Conservation (phyloP, 176 grass and related monocot species). For the Bolboschoenus planiculmis region DNA sequence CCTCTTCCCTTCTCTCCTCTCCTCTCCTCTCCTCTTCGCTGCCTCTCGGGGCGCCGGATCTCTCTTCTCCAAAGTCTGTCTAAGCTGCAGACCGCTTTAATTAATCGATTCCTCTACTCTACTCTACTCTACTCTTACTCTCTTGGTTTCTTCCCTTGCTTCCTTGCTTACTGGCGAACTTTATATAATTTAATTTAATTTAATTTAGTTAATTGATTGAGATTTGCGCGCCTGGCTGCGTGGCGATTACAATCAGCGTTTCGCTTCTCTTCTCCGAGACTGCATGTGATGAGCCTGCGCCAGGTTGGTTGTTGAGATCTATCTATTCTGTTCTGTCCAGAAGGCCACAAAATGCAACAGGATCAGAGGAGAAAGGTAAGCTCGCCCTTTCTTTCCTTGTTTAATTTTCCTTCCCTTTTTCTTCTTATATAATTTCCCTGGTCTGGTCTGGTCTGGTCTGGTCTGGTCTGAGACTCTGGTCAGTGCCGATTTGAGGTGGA, state of each 20-base stretch:
- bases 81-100: no score
- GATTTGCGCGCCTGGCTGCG: neutral
- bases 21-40: no score
- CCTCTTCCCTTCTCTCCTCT: no score
- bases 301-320: neutral
- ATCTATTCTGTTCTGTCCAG: neutral
- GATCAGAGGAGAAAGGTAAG: slow-evolving; percentile 40
- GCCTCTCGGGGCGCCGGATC: no score
- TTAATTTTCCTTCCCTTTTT: neutral
- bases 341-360: slow-evolving; percentile 23
- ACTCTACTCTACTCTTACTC: no score
- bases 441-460: neutral
- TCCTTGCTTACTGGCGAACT: neutral
- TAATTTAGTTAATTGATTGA: no score
- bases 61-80: no score
- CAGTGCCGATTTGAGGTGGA: neutral
- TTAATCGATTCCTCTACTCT: no score
- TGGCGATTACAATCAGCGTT: neutral
- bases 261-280: neutral
- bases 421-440: neutral
- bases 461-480: neutral
- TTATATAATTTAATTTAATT: neutral
- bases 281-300: neutral
- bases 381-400: no score
- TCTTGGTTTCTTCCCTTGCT: neutral